Percentiles rank a stretch among this genome's conserved stretches.
Evolutionary conservation across 2,329 filamentous ascomycete genomes (phyloP).

Genomic region (Chaetomiaceae sp.): DNA sequence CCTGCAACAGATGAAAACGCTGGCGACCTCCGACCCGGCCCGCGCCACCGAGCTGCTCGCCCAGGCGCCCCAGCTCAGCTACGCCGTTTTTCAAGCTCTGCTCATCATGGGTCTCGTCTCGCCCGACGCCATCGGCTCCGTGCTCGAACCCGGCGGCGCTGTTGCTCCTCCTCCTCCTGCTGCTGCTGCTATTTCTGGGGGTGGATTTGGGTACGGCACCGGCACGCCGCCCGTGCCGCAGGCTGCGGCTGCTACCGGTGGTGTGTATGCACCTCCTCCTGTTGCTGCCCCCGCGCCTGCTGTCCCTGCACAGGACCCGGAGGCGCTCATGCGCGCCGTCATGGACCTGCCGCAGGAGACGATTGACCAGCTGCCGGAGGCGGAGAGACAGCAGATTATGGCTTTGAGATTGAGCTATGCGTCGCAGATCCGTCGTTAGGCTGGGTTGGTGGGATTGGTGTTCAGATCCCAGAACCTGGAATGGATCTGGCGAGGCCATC

Average conservation of each 20-base stretch:
- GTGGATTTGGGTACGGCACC: slow-evolving; percentile 30
- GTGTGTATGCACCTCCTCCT: slow-evolving; percentile 38
- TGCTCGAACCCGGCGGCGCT: slow-evolving; percentile 58
- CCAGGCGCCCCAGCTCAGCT: slow-evolving; percentile 86
- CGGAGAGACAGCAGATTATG: slow-evolving; percentile 73
- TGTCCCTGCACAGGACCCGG: slow-evolving; percentile 46
- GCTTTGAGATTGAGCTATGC: slow-evolving; percentile 52
- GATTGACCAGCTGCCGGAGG: slow-evolving; percentile 71
- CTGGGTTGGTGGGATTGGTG: neutral
- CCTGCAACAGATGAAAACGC: slow-evolving; percentile 85
- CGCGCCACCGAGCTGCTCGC: slow-evolving; percentile 81
- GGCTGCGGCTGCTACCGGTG: slow-evolving; percentile 17
- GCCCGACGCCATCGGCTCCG: slow-evolving; percentile 70
- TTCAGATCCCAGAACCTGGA: too few relatives aligned
- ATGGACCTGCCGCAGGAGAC: slow-evolving; percentile 72
- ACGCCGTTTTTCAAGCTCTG: slow-evolving; percentile 90
- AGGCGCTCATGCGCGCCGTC: slow-evolving; percentile 73
- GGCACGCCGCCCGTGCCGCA: slow-evolving; percentile 43
- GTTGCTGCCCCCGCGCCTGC: slow-evolving; percentile 28
- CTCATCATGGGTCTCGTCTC: slow-evolving; percentile 91
- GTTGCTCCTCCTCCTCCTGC: slow-evolving; percentile 28
- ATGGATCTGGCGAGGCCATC: neutral
- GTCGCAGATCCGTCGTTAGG: slow-evolving; percentile 12
- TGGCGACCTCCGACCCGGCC: slow-evolving; percentile 74
- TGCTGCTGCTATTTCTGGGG: slow-evolving; percentile 26